Conservation (phyloP, 139 green algal species). For the Coccomyxa sp. region DNA sequence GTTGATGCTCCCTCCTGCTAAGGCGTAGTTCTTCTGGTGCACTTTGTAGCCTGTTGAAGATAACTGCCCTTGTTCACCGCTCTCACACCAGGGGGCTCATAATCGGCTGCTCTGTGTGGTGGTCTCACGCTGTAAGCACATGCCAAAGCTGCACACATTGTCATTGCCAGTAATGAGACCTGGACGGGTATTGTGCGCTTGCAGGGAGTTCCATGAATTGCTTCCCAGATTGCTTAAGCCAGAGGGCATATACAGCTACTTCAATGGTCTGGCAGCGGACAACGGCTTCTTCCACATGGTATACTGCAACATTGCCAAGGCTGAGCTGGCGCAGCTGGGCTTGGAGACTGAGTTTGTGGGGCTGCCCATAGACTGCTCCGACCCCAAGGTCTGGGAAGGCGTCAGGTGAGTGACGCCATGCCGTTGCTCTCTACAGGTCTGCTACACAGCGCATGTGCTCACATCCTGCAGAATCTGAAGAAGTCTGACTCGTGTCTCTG, state of each 20-base stretch:
- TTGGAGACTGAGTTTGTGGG: conserved; percentile 62
- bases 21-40: too few relatives aligned
- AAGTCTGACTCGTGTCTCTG: too few relatives aligned
- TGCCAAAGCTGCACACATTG: not conserved
- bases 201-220: conserved; percentile 76
- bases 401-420: too few relatives aligned
- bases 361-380: conserved; percentile 59
- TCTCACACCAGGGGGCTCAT: too few relatives aligned
- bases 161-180: not conserved
- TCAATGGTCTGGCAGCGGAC: conserved; percentile 84
- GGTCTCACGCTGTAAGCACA: not conserved
- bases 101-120: too few relatives aligned
- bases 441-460: too few relatives aligned
- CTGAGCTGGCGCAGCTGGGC: conserved; percentile 56
- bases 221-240: conserved; percentile 70
- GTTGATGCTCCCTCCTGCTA: too few relatives aligned
- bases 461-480: too few relatives aligned
- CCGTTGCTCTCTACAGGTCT: too few relatives aligned
- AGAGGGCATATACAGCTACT: conserved; percentile 89
- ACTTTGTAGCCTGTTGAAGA: too few relatives aligned
- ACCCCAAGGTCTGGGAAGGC: conserved; percentile 31
- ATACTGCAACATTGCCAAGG: conserved; percentile 52
- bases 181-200: not conserved
- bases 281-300: conserved; percentile 88
- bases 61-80: too few relatives aligned